A percentile compares a stretch with the other conserved stretches of the same genome.
phyloP scores from a whole-genome alignment of 2,329 filamentous ascomycete genomes.

The Penicillium sp. region DNA sequence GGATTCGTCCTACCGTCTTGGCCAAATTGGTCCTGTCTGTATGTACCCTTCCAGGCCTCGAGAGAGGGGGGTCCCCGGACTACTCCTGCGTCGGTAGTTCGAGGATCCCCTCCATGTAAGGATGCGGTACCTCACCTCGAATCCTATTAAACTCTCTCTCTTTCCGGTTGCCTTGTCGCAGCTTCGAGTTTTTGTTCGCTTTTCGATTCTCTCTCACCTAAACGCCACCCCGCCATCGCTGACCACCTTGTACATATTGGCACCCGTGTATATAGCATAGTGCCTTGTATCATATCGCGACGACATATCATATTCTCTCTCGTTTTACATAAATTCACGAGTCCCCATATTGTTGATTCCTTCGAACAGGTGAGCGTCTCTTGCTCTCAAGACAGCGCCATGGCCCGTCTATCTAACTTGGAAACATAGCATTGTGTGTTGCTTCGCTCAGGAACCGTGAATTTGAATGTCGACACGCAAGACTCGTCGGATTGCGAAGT shows the following conservation, averaged over 20 bases:
- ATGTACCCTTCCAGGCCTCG: slow-evolving; percentile 17
- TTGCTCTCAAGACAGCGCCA: neutral
- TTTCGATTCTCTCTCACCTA: slow-evolving; percentile 1
- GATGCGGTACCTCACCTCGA: slow-evolving; percentile 22
- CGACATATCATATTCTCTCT: neutral
- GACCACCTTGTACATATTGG: slow-evolving; percentile 14
- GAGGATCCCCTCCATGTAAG: slow-evolving; percentile 15
- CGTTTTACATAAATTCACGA: slow-evolving; percentile 2
- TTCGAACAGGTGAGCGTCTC: slow-evolving; percentile 11
- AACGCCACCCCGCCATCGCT: neutral
- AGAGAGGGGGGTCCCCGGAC: slow-evolving; percentile 2
- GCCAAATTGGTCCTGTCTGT: slow-evolving; percentile 13
- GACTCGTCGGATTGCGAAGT: slow-evolving; percentile 18
- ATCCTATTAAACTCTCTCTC: slow-evolving; percentile 16
- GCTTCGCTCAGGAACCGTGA: neutral
- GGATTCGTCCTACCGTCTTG: slow-evolving; percentile 17
- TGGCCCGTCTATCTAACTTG: slow-evolving; percentile 10
- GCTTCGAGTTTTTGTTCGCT: slow-evolving; percentile 3
- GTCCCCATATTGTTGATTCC: neutral
- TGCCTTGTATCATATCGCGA: slow-evolving; percentile 10
- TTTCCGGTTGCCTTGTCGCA: slow-evolving; percentile 19
- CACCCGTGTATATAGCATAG: slow-evolving; percentile 20
- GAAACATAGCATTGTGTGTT: neutral
- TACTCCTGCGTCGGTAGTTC: slow-evolving; percentile 20
- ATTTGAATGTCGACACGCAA: slow-evolving; percentile 7